Conservation (phyloP, 1,139 yeast species). For the Pneumocystis canis region DNA sequence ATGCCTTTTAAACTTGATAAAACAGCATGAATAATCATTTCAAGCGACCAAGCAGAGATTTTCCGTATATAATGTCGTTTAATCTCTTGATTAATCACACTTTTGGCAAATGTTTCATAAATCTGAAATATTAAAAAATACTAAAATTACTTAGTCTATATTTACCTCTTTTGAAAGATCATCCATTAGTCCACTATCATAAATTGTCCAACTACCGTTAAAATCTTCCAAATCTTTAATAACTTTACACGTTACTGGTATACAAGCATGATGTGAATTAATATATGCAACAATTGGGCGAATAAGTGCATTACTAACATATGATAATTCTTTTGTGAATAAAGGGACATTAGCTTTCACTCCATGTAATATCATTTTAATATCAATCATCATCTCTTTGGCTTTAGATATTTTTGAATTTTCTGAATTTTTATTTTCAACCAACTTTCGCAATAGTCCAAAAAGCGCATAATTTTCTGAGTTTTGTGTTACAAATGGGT, state of each 20-base stretch:
- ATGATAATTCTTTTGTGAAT: constrained; percentile 68
- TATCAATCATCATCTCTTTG: constrained; percentile 42
- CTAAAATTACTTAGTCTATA: neutral
- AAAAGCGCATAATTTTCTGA: neutral
- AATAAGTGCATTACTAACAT: constrained; percentile 77
- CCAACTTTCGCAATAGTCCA: constrained; percentile 1
- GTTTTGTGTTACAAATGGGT: neutral
- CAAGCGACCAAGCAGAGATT: neutral
- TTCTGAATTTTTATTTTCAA: neutral
- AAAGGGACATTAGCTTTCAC: constrained; percentile 82
- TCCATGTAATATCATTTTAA: constrained; percentile 68
- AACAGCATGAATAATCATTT: neutral
- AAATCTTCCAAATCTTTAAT: constrained; percentile 68
- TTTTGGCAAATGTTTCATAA: neutral
- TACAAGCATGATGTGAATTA: constrained; percentile 74
- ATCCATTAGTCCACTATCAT: constrained; percentile 81
- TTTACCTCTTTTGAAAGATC: constrained; percentile 44
- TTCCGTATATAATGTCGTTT: neutral
- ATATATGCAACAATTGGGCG: constrained; percentile 93
- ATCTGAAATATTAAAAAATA: neutral
- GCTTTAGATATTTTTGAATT: neutral
- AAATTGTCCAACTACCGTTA: constrained; percentile 92
- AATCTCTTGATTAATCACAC: neutral
- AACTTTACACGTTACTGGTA: constrained; percentile 76
- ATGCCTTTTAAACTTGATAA: neutral